Conservation (phyloP, 2,329 filamentous ascomycete genomes). For the Hirsutella thompsonii region DNA sequence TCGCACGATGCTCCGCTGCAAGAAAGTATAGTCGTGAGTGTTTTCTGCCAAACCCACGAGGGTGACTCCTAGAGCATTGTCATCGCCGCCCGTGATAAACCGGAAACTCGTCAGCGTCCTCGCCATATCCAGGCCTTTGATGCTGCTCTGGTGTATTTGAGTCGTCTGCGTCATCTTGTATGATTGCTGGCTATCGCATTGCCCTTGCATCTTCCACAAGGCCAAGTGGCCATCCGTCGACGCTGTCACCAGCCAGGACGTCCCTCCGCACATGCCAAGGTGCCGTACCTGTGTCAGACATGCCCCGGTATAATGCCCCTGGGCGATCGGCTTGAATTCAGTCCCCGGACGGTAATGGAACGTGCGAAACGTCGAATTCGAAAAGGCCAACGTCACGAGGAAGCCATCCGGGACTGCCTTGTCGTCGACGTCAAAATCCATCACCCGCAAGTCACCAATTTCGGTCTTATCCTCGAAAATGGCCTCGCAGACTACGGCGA, state of each 20-base stretch:
- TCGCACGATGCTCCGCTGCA: conserved; percentile 13
- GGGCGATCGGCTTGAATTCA: conserved; percentile 36
- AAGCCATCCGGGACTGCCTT: conserved; percentile 22
- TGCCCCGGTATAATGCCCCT: conserved; percentile 52
- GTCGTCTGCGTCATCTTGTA: conserved; percentile 18
- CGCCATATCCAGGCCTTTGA: conserved; percentile 51
- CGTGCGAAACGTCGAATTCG: conserved; percentile 65
- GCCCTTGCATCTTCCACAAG: conserved; percentile 15
- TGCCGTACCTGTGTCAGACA: conserved; percentile 59
- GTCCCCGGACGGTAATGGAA: conserved; percentile 32
- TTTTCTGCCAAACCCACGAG: conserved; percentile 10
- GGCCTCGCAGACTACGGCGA: conserved; percentile 45
- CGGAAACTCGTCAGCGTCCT: conserved; percentile 23
- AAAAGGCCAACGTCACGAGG: conserved; percentile 61
- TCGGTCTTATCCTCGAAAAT: conserved; percentile 35
- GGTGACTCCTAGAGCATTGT: conserved; percentile 62
- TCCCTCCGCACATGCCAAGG: conserved; percentile 16
- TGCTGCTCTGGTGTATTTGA: conserved; percentile 64
- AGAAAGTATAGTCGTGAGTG: conserved; percentile 10
- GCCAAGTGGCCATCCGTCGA: conserved; percentile 69
- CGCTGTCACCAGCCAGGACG: conserved; percentile 45
- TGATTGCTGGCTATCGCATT: conserved; percentile 1
- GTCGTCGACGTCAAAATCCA: conserved; percentile 53
- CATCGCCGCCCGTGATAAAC: conserved; percentile 72
- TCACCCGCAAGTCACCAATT: conserved; percentile 62